Evolutionary conservation across 2,329 filamentous ascomycete genomes (phyloP).

Genomic region (Periconia sp.): DNA sequence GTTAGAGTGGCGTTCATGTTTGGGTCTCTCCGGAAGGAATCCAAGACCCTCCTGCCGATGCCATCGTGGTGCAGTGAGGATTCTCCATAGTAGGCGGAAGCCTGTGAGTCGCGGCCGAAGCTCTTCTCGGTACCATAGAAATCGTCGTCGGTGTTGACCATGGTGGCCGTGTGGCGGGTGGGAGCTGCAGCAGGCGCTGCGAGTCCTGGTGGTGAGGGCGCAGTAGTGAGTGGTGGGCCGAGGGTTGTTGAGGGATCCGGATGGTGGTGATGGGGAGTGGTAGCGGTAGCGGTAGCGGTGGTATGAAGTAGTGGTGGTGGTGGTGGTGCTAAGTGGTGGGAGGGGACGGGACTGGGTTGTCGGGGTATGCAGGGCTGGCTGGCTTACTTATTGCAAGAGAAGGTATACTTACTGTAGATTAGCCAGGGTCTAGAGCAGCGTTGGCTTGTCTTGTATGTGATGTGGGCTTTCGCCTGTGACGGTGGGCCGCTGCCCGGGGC

Average conservation of each 20-base stretch:
- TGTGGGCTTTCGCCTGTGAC: no score
- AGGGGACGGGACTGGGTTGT: conserved; percentile 1
- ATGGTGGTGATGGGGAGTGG: neutral
- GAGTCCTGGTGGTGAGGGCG: conserved; percentile 18
- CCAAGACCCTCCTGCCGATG: conserved; percentile 46
- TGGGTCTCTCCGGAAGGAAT: conserved; percentile 44
- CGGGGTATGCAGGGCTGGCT: neutral
- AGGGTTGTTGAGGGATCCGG: conserved; percentile 1
- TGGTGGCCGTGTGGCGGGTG: conserved; percentile 13
- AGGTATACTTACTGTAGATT: no score
- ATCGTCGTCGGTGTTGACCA: conserved; percentile 36
- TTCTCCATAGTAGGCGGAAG: conserved; percentile 43
- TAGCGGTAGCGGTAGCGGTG: conserved; percentile 9
- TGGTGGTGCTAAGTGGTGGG: conserved; percentile 1
- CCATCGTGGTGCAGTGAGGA: conserved; percentile 35
- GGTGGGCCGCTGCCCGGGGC: no score
- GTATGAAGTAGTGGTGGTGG: conserved; percentile 8
- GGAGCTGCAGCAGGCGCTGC: conserved; percentile 23
- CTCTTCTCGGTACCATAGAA: conserved; percentile 43
- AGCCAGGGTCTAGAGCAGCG: neutral
- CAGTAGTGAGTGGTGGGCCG: conserved; percentile 9
- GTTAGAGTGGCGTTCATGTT: conserved; percentile 45
- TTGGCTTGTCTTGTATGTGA: no score
- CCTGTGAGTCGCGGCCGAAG: conserved; percentile 38
- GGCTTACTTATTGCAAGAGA: conserved; percentile 6